Evolutionary conservation across 2,329 filamentous ascomycete species (phyloP).

Genomic region (Diaporthe caulivora): DNA sequence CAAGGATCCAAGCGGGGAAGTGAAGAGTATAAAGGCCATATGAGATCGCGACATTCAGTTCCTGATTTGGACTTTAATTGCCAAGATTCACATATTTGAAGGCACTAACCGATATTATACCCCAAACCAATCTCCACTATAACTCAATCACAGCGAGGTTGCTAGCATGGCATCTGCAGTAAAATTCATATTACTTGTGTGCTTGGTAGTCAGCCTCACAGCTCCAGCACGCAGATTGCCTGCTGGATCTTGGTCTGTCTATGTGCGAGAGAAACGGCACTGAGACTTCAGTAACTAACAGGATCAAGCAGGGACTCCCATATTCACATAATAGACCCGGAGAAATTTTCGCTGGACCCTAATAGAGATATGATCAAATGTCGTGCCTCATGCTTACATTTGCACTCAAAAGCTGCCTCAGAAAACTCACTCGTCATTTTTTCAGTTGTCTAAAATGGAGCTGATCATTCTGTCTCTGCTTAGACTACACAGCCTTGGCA

Average conservation of each 20-base stretch:
- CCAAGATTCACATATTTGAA: no score
- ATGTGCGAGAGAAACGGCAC: neutral
- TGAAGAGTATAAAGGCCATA: neutral
- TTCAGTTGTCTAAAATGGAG: no score
- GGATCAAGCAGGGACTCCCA: neutral
- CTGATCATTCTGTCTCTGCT: neutral
- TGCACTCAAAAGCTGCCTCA: neutral
- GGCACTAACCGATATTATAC: no score
- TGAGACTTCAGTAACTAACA: neutral
- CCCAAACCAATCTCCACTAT: no score
- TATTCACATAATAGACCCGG: constrained; percentile 7
- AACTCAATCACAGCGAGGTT: neutral
- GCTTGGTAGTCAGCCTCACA: neutral
- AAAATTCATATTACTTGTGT: neutral
- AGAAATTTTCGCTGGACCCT: neutral
- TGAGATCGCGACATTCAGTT: neutral
- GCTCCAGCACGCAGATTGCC: neutral
- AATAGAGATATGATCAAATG: neutral
- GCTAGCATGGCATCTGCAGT: neutral
- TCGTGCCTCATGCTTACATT: no score
- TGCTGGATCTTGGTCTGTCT: constrained; percentile 1
- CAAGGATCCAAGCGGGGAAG: neutral
- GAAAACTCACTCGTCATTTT: neutral
- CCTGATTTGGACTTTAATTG: neutral
- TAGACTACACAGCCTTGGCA: constrained; percentile 16